Base-by-base conservation (phyloP, 352 stramenopile species). In the Hyaloperonospora brassicae region DNA sequence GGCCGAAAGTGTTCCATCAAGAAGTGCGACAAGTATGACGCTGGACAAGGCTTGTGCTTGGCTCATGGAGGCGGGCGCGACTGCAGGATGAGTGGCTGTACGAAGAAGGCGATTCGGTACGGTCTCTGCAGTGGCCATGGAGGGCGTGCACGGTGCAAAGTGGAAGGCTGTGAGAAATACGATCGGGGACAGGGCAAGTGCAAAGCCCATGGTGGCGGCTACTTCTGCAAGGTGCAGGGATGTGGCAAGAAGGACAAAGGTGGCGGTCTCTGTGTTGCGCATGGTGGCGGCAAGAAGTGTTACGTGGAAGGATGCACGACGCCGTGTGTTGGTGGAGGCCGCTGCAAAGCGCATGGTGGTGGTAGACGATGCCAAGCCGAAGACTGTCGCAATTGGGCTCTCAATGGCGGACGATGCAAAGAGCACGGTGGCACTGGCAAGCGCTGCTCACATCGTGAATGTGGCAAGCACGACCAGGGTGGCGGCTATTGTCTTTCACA, bases 191-290 rank as follows among this genome's bases (percentile, higher is more conserved):
- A 90, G 57, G 80, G 79, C 35, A 83, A 86, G 43, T 93, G 82
- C 62, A 93, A 93, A 58, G 64, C 73, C 10, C 82, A 93, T 47
- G 82, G 82, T n/a, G 82, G 82, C 3, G 82, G 82, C 12, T 90
- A 93, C 54, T 79, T 78, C 34, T 95, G 84, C 52, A 89, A 89
- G 47, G 51, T 76, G 4, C 65, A 83, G 4, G 81, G 75, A 5
- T 95, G 84, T 54, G 59, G 50, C 21, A 95, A 95, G 67, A 89
- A 89, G 44, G 83, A 95, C 53, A 86, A 89, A 48, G 84, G 84
- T 21, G 82, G 84, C 4, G 84, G 84, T 13, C 73, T 85, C 22
- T 95, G 84, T 56, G 81, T 78, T 22, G 58, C 71, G 7, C 84
- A 93, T 50, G 84, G 84, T 5, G 84, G 84, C 6, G 84, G 84